Base-by-base conservation (phyloP, 768 basidiomycete genomes). In the Hebeloma cylindrosporum region DNA sequence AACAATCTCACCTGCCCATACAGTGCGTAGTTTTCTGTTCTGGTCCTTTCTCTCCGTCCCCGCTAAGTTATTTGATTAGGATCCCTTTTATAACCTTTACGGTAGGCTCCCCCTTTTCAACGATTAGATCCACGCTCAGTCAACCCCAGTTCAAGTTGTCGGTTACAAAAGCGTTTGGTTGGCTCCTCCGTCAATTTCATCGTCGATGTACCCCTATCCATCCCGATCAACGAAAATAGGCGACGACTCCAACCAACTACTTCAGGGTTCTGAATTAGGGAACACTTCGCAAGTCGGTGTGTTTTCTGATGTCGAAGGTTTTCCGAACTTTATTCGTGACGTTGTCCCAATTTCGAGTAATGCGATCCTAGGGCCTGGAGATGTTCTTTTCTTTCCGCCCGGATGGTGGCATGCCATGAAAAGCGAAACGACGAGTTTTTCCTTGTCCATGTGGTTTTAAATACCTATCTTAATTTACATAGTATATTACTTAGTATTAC, bases 401-500 rank as follows among this genome's bases (percentile, higher is more conserved):
- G 83, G 88, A 21, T 95, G 92, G 92, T 95, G 92, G 92, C 92
- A 95, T 63, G 86, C 85, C 13, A 88, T 92, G 87, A 79, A 83
- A 51, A 85, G 82, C 63, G 88, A 90, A 66, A 77, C 78, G 17
- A 80, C 73, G 28, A 92, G 90, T 67, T 85, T 90, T 60, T 93
- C 91, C 31, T 75, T 93, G 34, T 94, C 93, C 23, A 85, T 92
- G 77, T 93, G 91, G 90, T 94, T 91, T 63, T 94, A 31, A 54
- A 18, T 26, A 10, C n/a, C 10, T 10, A n/a, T 26, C 21, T 3
- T 33, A 10, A 34, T 18, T 14, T 20, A 25, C 26, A 18, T 20
- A 17, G 9, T 18, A n/a, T 41, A n/a, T 28, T 14, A n/a, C n/a
- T n/a, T n/a, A n/a, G n/a, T n/a, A n/a, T n/a, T n/a, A n/a, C n/a